Conservation (phyloP, 1,139 yeast species). For the Meyerozyma sp. region DNA sequence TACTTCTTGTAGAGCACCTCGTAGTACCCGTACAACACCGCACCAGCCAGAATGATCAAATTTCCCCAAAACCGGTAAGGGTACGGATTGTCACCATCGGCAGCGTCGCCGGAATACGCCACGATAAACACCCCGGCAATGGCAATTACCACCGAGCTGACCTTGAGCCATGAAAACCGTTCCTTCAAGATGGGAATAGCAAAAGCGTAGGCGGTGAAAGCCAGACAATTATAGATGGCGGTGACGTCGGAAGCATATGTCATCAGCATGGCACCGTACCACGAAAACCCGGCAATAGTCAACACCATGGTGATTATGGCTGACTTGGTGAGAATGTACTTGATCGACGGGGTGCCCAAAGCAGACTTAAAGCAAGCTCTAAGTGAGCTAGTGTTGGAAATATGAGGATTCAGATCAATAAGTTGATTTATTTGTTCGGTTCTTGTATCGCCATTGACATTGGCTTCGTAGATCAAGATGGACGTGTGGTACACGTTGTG, state of each 20-base stretch:
- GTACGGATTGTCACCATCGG: constrained; percentile 23
- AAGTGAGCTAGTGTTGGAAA: constrained; percentile 35
- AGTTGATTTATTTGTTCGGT: constrained; percentile 30
- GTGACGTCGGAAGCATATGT: constrained; percentile 85
- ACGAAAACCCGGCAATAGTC: constrained; percentile 73
- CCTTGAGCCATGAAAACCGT: constrained; percentile 58
- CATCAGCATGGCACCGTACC: constrained; percentile 81
- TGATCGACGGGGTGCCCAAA: constrained; percentile 39
- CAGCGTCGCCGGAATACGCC: constrained; percentile 58
- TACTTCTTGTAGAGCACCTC: constrained; percentile 77
- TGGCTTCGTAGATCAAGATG: constrained; percentile 40
- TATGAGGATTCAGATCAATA: constrained; percentile 37
- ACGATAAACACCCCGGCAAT: constrained; percentile 72
- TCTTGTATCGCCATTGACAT: constrained; percentile 31
- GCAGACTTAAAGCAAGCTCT: constrained; percentile 32
- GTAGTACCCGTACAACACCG: constrained; percentile 76
- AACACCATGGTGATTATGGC: constrained; percentile 50
- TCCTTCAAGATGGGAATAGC: constrained; percentile 74
- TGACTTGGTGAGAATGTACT: constrained; percentile 41
- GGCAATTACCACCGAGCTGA: constrained; percentile 66
- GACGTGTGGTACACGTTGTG: constrained; percentile 50
- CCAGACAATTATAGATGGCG: constrained; percentile 86
- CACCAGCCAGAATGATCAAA: constrained; percentile 68
- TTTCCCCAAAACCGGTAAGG: constrained; percentile 71
- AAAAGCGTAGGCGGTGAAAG: constrained; percentile 82